Evolutionary conservation across 192 early-diverging fungal species (phyloP).

Genomic region (Chytriomyces sp.): DNA sequence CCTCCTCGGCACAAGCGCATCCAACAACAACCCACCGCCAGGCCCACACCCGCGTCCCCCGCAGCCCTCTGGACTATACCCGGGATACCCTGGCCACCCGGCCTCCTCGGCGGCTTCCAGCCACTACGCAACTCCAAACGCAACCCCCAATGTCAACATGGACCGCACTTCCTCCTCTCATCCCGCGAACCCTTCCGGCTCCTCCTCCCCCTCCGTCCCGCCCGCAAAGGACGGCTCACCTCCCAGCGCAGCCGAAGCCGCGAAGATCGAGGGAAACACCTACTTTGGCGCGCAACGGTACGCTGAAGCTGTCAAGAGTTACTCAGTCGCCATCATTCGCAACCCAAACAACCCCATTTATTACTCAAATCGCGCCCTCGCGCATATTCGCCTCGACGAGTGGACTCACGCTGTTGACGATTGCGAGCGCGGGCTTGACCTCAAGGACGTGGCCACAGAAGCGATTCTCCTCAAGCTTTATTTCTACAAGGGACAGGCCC

Average conservation of each 20-base stretch:
- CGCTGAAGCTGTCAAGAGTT: slow-evolving; percentile 33
- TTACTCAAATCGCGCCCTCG: slow-evolving; percentile 83
- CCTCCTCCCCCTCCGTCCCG: too few relatives aligned
- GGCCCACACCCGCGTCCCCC: too few relatives aligned
- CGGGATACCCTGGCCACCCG: too few relatives aligned
- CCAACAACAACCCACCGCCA: too few relatives aligned
- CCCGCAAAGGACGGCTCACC: too few relatives aligned
- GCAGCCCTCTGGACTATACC: too few relatives aligned
- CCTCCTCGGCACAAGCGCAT: too few relatives aligned
- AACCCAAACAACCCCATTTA: slow-evolving; percentile 64
- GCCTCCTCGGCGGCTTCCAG: too few relatives aligned
- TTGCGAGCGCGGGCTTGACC: slow-evolving; percentile 64
- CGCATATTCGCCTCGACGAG: slow-evolving; percentile 65
- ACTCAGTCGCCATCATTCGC: slow-evolving; percentile 56
- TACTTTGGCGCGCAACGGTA: slow-evolving; percentile 38
- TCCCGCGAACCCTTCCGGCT: background rate
- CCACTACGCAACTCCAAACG: too few relatives aligned
- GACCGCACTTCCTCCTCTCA: too few relatives aligned
- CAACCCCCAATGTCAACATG: too few relatives aligned
- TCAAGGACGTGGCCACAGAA: slow-evolving; percentile 21
- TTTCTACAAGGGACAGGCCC: slow-evolving; percentile 24
- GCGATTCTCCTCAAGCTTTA: slow-evolving; percentile 16
- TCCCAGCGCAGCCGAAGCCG: slow-evolving; percentile 1
- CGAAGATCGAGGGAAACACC: slow-evolving; percentile 38
- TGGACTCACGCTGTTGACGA: slow-evolving; percentile 63